A percentile compares a stretch with the other conserved stretches of the same genome.
phyloP scores from a whole-genome alignment of 768 basidiomycete species.

The Phanerodontia chrysosporium region DNA sequence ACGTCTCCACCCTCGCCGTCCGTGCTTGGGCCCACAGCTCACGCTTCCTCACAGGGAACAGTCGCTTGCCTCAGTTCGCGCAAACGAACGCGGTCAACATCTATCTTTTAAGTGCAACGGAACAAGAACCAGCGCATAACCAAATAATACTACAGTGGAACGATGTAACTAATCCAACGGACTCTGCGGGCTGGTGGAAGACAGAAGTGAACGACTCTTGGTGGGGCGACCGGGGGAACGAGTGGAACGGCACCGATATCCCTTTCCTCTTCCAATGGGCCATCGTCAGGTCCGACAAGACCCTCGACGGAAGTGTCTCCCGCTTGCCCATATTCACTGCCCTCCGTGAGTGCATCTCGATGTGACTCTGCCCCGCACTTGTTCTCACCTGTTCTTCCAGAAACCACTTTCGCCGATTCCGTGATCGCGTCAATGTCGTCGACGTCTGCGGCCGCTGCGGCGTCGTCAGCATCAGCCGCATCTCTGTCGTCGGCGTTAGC shows the following conservation, averaged over 20 bases:
- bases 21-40: conserved; percentile 10
- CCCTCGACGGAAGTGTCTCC: conserved; percentile 53
- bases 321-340: conserved; percentile 75
- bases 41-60: conserved; percentile 60
- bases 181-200: conserved; percentile 49
- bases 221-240: conserved; percentile 54
- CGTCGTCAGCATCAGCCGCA: conserved; percentile 35
- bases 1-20: conserved; percentile 32
- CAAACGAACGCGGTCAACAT: conserved; percentile 66
- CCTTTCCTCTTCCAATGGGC: conserved; percentile 77
- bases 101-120: conserved; percentile 75
- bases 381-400: conserved; percentile 32
- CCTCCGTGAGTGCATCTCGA: conserved; percentile 60
- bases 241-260: conserved; percentile 44
- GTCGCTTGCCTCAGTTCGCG: conserved; percentile 58
- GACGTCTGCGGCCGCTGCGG: conserved; percentile 36
- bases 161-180: conserved; percentile 41
- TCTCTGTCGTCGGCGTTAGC: conserved; percentile 32
- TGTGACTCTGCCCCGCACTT: not conserved
- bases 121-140: conserved; percentile 27
- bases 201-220: conserved; percentile 60
- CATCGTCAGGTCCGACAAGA: conserved; percentile 54
- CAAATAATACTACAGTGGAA: conserved; percentile 39
- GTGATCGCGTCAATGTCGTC: conserved; percentile 55
- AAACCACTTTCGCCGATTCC: conserved; percentile 73